Evolutionary conservation across 2,329 filamentous ascomycete species (phyloP), one percentile per base, ranked within the genome.

Genomic region (Diaporthe aspalathi): DNA sequence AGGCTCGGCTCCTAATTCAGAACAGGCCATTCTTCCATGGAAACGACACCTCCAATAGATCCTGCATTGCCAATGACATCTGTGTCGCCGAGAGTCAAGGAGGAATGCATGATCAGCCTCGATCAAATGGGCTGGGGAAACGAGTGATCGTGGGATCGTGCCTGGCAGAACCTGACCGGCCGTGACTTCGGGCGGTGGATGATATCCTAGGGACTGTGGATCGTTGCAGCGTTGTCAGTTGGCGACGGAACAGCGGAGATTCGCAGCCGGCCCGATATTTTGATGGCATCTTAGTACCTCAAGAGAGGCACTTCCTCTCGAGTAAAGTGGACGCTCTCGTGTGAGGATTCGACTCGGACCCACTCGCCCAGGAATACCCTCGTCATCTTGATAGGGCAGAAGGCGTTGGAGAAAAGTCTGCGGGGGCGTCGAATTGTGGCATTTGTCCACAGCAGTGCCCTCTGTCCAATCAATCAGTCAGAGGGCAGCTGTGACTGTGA

Each of bases 1-100:
- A 27, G 43, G 35, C 32, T 40, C 35, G 22, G 20, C 1, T 52
- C 35, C 53, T 68, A 29, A 68, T 43, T 2, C 35, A 38, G 27
- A 40, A 35, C 7, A 68, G 67, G 43, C 24, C 53, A 35, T 22
- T 60, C 67, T 3, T 68, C 67, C 12, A 35, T 68, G 8, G 56
- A 68, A 5, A 38, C 60, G 22, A 68, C 53, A 50, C 56, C 67
- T 32, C 67, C 67, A 7, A 68, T 68, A 27, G 67, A 68, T n/a
- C 67, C 67, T 38, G 54, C 56, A 9, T 29, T 68, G 20, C 67
- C 67, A 11, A 50, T 68, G 53, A 40, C 67, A 9, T 68, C 67
- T 17, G 32, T 60, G 27, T 68, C 67, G 40, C 67, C 67, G 12
- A 60, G n/a, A 52, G 45, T 68, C 53, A 68, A 68, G 32, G 29